Evolutionary conservation across 768 basidiomycete genomes (phyloP), one percentile per base, ranked within the genome.

Genomic region (Pisolithus tinctorius): DNA sequence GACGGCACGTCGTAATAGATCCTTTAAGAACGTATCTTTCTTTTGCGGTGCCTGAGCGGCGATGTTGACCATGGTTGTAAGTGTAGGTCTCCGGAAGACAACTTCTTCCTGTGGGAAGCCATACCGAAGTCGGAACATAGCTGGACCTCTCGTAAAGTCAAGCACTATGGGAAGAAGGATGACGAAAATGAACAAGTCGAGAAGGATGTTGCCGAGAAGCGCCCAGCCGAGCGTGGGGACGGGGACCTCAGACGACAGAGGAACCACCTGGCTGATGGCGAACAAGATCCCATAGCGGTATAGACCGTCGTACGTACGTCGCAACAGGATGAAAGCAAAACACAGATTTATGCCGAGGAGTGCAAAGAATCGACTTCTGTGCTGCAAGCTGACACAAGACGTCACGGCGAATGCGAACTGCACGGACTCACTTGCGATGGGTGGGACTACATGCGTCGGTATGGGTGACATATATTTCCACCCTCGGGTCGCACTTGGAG

Each of bases 401-500:
- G 51, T 4, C 8, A 14, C 20, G 39, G 40, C 16, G 23, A 36
- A 47, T 7, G 17, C 0, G 6, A 36, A 31, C 9, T 39, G 1
- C 20, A n/a, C 38, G 4, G n/a, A 55, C 67, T 47, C 53, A 69
- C 66, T 57, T 67, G 49, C 61, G 54, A 31, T 53, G 50, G 27
- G 49, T 55, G 31, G 27, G 50, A 50, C 56, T 52, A 37, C 54
- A 31, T 23, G 59, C 42, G 40, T 69, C 61, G 29, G 65, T 45
- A 20, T 67, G 66, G 25, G 65, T 69, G 30, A 67, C 60, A 50
- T 60, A 69, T 29, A 69, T 39, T 53, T 67, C 67, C 41, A 37
- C 52, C 36, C 46, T 57, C 4, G 57, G 47, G 44, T 61, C 58
- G 43, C 60, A 48, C 4, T 40, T 30, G 1, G 54, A 45, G 6